phyloP scores from a whole-genome alignment of 495 filamentous ascomycete species.

The Neurospora pannonica region DNA sequence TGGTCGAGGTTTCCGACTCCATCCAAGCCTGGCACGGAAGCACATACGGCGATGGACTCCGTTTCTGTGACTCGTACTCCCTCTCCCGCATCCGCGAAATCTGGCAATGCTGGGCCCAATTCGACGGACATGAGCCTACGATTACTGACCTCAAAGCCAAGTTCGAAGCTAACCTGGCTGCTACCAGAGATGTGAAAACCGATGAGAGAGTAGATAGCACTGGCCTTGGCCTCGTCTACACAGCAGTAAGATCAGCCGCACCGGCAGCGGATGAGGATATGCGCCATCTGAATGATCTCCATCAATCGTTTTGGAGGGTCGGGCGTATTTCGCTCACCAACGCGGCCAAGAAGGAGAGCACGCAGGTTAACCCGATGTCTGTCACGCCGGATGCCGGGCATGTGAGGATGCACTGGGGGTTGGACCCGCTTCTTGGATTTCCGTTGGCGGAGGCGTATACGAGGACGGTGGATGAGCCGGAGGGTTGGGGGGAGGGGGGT shows the following conservation, averaged over 20 bases:
- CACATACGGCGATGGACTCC: slow-evolving; percentile 13
- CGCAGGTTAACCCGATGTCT: slow-evolving; percentile 14
- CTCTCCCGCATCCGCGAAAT: slow-evolving; percentile 12
- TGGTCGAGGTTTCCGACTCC: slow-evolving; percentile 8
- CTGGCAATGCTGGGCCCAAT: slow-evolving; percentile 13
- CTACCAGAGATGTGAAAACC: neutral
- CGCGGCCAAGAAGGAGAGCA: neutral
- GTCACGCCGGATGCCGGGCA: neutral
- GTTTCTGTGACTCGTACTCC: slow-evolving; percentile 18
- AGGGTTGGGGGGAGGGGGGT: neutral
- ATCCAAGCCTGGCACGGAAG: slow-evolving; percentile 14
- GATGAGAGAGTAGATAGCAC: neutral
- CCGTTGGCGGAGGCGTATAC: slow-evolving; percentile 17
- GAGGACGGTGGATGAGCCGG: neutral
- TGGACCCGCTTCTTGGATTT: slow-evolving; percentile 21
- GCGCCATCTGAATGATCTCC: neutral
- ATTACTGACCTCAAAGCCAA: neutral
- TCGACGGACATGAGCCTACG: neutral
- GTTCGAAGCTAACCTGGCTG: neutral
- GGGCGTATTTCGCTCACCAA: neutral
- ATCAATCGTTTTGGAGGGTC: neutral
- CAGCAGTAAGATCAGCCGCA: neutral
- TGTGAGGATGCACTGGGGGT: slow-evolving; percentile 13
- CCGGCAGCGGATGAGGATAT: neutral
- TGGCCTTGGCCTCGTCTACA: neutral